Percentiles rank a stretch among this genome's conserved stretches.
These are phyloP conservation scores for Triadica sebifera DNA, from an alignment of 345 rosid species.

Conservation along the genomic window DNA sequence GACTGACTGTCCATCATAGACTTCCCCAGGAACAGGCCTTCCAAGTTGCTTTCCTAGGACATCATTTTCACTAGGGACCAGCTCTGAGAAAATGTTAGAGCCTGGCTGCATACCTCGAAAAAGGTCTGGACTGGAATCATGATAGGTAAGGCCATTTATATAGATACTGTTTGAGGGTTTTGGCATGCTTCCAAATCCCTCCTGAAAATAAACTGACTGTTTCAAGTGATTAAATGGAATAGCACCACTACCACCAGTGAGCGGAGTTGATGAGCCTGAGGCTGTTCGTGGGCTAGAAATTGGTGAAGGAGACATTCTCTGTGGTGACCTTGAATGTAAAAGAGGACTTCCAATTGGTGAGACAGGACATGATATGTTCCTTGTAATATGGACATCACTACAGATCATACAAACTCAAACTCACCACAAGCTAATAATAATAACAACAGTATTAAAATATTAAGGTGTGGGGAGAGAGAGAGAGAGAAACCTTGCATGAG, in stretches of 20 bases:
- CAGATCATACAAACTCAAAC: neutral
- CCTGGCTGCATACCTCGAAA: constrained; percentile 48
- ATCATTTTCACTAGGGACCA: constrained; percentile 39
- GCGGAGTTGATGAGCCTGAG: constrained; percentile 33
- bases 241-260: constrained; percentile 29
- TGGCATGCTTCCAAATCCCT: constrained; percentile 43
- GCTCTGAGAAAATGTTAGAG: constrained; percentile 54
- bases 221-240: constrained; percentile 56
- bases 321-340: constrained; percentile 31
- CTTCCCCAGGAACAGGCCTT: constrained; percentile 26
- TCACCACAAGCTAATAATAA: neutral
- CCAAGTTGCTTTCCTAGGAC: constrained; percentile 43
- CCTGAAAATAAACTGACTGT: constrained; percentile 50
- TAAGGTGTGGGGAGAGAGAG: neutral
- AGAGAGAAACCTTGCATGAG: constrained; percentile 19
- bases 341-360: constrained; percentile 39
- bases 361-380: constrained; percentile 32
- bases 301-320: constrained; percentile 26
- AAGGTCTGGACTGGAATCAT: constrained; percentile 49
- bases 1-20: constrained; percentile 46
- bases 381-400: constrained; percentile 19
- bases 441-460: neutral
- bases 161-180: constrained; percentile 47
- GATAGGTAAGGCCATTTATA: constrained; percentile 31
- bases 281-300: constrained; percentile 30